These are phyloP conservation scores for Ochromonas danica DNA, from an alignment of 108 stramenopile genomes.

Conservation along the genomic window DNA sequence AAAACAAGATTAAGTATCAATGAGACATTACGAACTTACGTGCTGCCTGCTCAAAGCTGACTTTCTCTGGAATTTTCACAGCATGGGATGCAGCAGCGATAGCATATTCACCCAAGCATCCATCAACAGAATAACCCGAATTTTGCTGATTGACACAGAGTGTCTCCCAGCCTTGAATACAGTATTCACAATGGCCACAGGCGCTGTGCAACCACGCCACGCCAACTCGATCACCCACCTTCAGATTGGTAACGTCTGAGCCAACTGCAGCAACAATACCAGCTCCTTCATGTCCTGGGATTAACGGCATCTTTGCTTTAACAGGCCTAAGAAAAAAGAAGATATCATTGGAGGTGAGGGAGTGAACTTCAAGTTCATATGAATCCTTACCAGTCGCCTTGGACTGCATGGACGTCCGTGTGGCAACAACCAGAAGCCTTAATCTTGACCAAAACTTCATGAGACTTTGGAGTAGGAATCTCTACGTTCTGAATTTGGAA, in stretches of 20 bases:
- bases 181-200: conserved; percentile 60
- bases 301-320: conserved; percentile 29
- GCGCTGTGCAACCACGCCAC: conserved; percentile 66
- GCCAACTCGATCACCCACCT: conserved; percentile 66
- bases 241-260: conserved; percentile 54
- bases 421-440: conserved; percentile 18
- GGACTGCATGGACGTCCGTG: conserved; percentile 26
- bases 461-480: not conserved
- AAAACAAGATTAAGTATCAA: conserved; percentile 37
- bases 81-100: conserved; percentile 22
- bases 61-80: conserved; percentile 19
- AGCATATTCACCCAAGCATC: conserved; percentile 18
- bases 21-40: conserved; percentile 46
- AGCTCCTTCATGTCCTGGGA: conserved; percentile 56
- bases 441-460: not conserved
- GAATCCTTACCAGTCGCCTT: not conserved
- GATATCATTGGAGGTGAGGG: not conserved
- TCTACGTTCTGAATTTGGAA: not conserved
- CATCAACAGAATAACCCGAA: conserved; percentile 36
- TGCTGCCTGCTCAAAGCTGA: conserved; percentile 42
- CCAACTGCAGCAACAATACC: conserved; percentile 63
- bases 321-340: conserved; percentile 5
- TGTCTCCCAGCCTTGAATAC: conserved; percentile 56
- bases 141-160: conserved; percentile 44
- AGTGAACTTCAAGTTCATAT: not conserved